These are phyloP conservation scores for Talaromyces sp. DNA, from an alignment of 2,329 filamentous ascomycete genomes.

Conservation along the genomic window DNA sequence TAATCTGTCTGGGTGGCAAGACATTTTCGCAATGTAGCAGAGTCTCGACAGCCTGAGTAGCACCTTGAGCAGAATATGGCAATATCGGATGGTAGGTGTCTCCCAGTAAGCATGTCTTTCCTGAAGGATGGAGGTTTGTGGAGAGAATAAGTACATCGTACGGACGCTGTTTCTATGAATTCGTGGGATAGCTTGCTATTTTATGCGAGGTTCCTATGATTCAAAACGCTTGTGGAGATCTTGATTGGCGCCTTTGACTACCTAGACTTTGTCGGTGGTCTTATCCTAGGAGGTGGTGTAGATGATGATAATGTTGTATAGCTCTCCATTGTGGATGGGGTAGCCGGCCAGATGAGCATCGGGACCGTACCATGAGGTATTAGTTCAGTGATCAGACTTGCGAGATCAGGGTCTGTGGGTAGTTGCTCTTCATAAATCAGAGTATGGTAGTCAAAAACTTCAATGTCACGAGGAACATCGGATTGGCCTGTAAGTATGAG, in stretches of 20 bases:
- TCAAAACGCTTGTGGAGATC: background rate
- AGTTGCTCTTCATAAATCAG: background rate
- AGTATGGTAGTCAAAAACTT: background rate
- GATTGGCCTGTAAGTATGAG: background rate
- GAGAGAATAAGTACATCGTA: background rate
- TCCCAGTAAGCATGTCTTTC: background rate
- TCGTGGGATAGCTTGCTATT: background rate
- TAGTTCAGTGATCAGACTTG: background rate
- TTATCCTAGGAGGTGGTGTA: background rate
- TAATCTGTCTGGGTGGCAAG: background rate
- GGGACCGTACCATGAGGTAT: background rate
- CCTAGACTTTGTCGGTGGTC: background rate
- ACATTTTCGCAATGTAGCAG: constrained; percentile 39
- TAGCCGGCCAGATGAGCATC: background rate
- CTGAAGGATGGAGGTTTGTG: constrained; percentile 28
- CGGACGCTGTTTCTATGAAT: background rate
- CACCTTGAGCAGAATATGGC: constrained; percentile 54
- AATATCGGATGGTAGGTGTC: constrained; percentile 60
- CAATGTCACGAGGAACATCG: background rate
- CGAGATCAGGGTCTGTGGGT: background rate
- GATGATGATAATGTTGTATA: background rate
- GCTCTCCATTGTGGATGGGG: background rate
- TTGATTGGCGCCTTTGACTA: background rate
- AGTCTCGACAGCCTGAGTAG: constrained; percentile 65
- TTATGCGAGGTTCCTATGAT: background rate